phyloP scores from a whole-genome alignment of 169 alveolate genomes.

The Eimeria sp. region DNA sequence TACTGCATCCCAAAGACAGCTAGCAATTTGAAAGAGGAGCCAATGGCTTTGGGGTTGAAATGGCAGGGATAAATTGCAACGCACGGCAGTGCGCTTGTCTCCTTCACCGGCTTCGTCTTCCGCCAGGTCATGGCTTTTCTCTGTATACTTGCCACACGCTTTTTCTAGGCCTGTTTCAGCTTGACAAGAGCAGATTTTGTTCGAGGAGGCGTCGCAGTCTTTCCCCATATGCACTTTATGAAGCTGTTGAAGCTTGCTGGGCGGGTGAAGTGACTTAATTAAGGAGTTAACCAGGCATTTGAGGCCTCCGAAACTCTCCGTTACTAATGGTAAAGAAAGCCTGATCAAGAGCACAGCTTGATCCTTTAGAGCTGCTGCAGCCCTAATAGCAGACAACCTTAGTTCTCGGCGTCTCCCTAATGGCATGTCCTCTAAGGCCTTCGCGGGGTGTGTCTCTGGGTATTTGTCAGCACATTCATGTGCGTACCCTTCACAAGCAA shows the following conservation, averaged over 20 bases:
- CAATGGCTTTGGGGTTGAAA: constrained; percentile 46
- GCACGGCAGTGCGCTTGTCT: not conserved
- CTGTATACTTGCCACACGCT: not conserved
- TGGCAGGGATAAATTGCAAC: constrained; percentile 1
- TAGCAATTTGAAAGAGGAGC: constrained; percentile 28
- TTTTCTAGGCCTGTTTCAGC: not conserved
- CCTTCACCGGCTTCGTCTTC: not conserved
- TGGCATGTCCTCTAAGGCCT: constrained; percentile 38
- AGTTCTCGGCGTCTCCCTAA: constrained; percentile 55
- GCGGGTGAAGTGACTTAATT: constrained; percentile 26
- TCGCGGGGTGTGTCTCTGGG: constrained; percentile 16
- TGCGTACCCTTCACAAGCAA: constrained; percentile 17
- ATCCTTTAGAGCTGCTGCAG: constrained; percentile 29
- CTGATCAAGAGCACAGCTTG: constrained; percentile 33
- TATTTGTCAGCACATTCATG: constrained; percentile 33
- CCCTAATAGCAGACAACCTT: constrained; percentile 24
- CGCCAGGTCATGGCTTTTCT: not conserved
- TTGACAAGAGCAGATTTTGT: not conserved
- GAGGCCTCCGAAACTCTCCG: not conserved
- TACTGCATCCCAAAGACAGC: constrained; percentile 54
- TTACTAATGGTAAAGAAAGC: not conserved
- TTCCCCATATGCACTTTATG: not conserved
- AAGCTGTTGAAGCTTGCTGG: constrained; percentile 29
- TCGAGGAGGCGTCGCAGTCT: not conserved
- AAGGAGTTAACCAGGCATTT: not conserved